phyloP scores from a whole-genome alignment of 345 rosid genomes.

The Litchi chinensis region DNA sequence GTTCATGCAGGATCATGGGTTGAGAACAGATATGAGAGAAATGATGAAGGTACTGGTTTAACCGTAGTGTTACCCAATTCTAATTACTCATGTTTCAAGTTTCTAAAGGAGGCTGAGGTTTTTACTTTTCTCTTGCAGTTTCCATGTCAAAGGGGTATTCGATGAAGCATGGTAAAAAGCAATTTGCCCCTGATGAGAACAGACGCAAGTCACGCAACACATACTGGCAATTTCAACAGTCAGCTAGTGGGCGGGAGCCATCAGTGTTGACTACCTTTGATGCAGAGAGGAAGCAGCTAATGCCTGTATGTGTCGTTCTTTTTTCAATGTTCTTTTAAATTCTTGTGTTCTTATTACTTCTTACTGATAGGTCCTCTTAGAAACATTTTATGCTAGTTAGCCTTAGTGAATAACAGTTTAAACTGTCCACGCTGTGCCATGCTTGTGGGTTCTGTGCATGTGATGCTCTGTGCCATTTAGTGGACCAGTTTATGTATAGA shows the following conservation, averaged over 20 bases:
- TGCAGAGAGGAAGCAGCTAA: slow-evolving; percentile 56
- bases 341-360: neutral
- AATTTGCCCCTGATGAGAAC: slow-evolving; percentile 45
- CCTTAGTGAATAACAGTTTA: neutral
- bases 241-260: slow-evolving; percentile 32
- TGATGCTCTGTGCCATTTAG: slow-evolving; percentile 15
- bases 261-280: slow-evolving; percentile 49
- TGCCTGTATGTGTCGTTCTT: slow-evolving; percentile 45
- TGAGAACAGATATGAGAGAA: slow-evolving; percentile 53
- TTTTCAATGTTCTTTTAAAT: slow-evolving; percentile 19
- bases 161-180: slow-evolving; percentile 52
- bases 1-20: slow-evolving; percentile 38
- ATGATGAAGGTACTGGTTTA: slow-evolving; percentile 55
- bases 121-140: slow-evolving; percentile 36
- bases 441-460: neutral
- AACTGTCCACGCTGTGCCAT: slow-evolving; percentile 12
- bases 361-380: neutral
- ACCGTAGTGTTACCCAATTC: neutral
- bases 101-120: slow-evolving; percentile 15
- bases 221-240: slow-evolving; percentile 43
- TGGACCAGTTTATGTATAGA: slow-evolving; percentile 8
- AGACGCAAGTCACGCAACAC: slow-evolving; percentile 66
- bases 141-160: slow-evolving; percentile 43
- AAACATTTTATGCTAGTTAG: slow-evolving; percentile 4
- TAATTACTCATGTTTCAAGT: slow-evolving; percentile 8